A percentile compares a stretch with the other conserved stretches of the same genome.
These are phyloP conservation scores for Prunella vulgaris DNA, from an alignment of 257 asterid genomes.

Conservation along the genomic window DNA sequence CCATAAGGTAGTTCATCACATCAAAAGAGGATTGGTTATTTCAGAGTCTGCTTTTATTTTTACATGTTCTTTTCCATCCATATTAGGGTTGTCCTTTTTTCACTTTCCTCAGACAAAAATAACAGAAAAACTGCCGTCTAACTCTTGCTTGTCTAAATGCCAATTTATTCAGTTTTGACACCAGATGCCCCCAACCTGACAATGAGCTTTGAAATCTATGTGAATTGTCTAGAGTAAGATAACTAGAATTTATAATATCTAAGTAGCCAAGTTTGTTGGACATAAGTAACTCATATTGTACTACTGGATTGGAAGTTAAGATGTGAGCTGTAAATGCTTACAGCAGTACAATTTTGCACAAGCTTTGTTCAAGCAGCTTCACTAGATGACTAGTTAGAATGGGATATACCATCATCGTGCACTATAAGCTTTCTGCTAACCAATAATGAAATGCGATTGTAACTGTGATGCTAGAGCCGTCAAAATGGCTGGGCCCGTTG, in stretches of 20 bases:
- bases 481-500: too few species aligned
- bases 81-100: not conserved
- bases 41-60: not conserved
- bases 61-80: not conserved
- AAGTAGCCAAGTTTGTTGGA: not conserved
- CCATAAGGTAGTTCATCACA: not conserved
- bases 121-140: not conserved
- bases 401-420: not conserved
- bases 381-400: not conserved
- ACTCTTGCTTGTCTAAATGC: not conserved
- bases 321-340: not conserved
- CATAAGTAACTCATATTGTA: not conserved
- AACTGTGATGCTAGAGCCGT: too few species aligned
- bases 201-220: not conserved
- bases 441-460: not conserved
- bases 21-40: not conserved
- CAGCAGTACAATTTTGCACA: not conserved
- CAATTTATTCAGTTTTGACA: not conserved
- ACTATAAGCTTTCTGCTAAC: not conserved
- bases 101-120: not conserved
- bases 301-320: not conserved
- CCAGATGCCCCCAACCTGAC: not conserved
- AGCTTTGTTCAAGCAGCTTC: conserved; percentile 3
- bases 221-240: conserved; percentile 2
- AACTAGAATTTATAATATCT: not conserved